Conservation (phyloP, 108 stramenopile species). For the Skeletonema marinoi region DNA sequence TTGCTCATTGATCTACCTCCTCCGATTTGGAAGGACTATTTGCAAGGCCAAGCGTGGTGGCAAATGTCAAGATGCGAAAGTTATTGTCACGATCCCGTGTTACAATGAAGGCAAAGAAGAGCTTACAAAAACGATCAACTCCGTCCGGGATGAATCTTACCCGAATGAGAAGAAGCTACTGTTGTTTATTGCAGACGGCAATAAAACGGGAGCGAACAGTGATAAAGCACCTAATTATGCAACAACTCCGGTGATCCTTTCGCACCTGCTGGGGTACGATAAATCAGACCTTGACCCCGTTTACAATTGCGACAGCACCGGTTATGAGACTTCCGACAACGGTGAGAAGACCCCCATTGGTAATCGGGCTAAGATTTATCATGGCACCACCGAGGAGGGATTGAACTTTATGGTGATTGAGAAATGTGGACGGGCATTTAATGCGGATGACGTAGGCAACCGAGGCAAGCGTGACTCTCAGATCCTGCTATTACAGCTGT, state of each 20-base stretch:
- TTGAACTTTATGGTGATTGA: conserved; percentile 10
- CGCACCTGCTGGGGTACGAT: not conserved
- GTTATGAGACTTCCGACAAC: not conserved
- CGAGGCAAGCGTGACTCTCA: conserved; percentile 68
- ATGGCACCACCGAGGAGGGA: not conserved
- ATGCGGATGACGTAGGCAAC: conserved; percentile 28
- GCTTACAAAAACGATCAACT: conserved; percentile 8
- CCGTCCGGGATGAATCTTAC: not conserved
- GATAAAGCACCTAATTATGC: not conserved
- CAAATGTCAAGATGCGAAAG: not conserved
- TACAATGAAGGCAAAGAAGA: conserved; percentile 37
- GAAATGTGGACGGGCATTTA: not conserved
- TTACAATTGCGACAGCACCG: no score
- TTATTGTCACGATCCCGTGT: conserved; percentile 41
- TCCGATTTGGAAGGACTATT: not conserved
- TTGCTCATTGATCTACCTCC: not conserved
- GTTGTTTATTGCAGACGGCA: conserved; percentile 5
- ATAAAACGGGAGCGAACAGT: not conserved
- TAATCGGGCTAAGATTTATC: conserved; percentile 29
- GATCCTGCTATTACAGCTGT: conserved; percentile 49
- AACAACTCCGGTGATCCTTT: conserved; percentile 7
- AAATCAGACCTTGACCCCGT: not conserved
- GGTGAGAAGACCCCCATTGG: not conserved
- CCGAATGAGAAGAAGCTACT: conserved; percentile 6
- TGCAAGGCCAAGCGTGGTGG: not conserved